Base-by-base conservation (phyloP, 2,329 filamentous ascomycete genomes). In the Leptographium flavum region DNA sequence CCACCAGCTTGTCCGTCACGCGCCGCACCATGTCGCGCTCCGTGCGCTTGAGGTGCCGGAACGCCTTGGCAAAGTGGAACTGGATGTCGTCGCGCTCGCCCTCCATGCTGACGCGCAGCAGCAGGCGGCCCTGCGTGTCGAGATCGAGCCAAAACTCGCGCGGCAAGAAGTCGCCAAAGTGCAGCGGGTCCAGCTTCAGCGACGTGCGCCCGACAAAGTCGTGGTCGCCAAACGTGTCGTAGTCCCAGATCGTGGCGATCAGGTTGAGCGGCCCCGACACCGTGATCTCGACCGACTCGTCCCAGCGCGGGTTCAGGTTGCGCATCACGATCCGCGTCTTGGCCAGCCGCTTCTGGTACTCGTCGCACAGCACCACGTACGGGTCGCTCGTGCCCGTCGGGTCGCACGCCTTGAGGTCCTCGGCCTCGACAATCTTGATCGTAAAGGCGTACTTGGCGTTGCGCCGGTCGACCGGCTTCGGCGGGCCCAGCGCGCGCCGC, bases 11-110 rank as follows among this genome's bases (percentile, higher is more conserved):
- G 66, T 96, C 92, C 8, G 92, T 96, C 57, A 96, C 92, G 64
- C 88, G 93, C 50, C 92, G 79, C 45, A 93, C 94, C 92, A 98
- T 98, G 61, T 98, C 92, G 56, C 90, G 77, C 65, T 98, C 90
- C 1, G 90, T 94, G 53, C 92, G 79, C 70, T 96, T 96, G 54
- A 98, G 70, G 49, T 90, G 87, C 39, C 92, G 77, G 67, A 98
- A 98, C 23, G 92, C 85, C 64, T 95, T 96, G 55, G 88, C 92
- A 62, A 96, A 96, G 58, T 95, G 90, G 62, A 98, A 98, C 57
- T 95, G 86, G 47, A 98, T 98, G 59, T 98, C 92, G 59, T 98
- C 92, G 50, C 92, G 77, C 64, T 98, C 92, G 43, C 92, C 92
- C 65, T 98, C 92, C 92, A 98, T 98, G 59, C 87, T 95, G 43